Percentiles rank a stretch among this genome's conserved stretches.
Evolutionary conservation across 2,329 filamentous ascomycete genomes (phyloP).

Genomic region (Fusarium sp.): DNA sequence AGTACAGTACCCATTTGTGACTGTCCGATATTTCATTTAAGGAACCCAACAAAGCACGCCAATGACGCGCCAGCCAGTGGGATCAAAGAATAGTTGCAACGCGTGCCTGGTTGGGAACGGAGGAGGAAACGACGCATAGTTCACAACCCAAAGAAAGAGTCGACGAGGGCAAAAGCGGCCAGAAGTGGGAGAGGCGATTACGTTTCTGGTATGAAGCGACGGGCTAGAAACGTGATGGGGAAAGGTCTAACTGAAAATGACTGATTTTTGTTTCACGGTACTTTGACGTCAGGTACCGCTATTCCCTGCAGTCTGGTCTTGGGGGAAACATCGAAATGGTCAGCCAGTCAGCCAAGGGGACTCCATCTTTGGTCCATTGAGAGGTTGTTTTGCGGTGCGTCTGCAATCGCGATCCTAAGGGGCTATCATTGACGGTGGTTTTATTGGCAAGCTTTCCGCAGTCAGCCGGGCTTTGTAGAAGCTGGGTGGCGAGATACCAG

Average conservation of each 20-base stretch:
- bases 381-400: slow-evolving; percentile 19
- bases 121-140: slow-evolving; percentile 24
- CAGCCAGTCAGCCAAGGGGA: slow-evolving; percentile 25
- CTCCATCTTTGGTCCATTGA: slow-evolving; percentile 4
- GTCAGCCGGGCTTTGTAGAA: slow-evolving; percentile 1
- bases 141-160: slow-evolving; percentile 41
- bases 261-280: slow-evolving; percentile 41
- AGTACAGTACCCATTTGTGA: slow-evolving; percentile 1
- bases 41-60: slow-evolving; percentile 9
- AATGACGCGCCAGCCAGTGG: slow-evolving; percentile 25
- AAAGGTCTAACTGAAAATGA: slow-evolving; percentile 36
- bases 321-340: slow-evolving; percentile 33
- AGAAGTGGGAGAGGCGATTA: slow-evolving; percentile 44
- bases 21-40: neutral
- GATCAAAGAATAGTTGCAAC: slow-evolving; percentile 33
- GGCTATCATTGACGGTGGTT: slow-evolving; percentile 22
- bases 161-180: slow-evolving; percentile 43
- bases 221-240: slow-evolving; percentile 42
- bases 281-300: slow-evolving; percentile 31
- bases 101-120: slow-evolving; percentile 39
- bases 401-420: slow-evolving; percentile 30
- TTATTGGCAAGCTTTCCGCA: slow-evolving; percentile 15
- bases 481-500: slow-evolving; percentile 4
- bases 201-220: slow-evolving; percentile 44
- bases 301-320: neutral